phyloP scores from a whole-genome alignment of 2,329 filamentous ascomycete genomes.

The Pseudogymnoascus sp. region DNA sequence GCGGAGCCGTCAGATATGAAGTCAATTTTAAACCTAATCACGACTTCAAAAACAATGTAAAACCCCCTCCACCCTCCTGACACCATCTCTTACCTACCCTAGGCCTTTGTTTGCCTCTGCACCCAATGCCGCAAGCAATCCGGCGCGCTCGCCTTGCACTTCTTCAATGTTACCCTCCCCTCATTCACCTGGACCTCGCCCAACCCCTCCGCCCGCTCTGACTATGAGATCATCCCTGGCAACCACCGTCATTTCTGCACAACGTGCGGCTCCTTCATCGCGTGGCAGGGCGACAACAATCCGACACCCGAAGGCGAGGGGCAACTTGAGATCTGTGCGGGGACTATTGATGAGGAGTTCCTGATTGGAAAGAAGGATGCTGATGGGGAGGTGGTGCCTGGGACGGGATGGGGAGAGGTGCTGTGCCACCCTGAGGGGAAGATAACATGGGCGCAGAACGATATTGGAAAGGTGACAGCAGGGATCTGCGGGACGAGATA shows the following conservation, averaged over 20 bases:
- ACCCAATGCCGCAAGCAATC: constrained; percentile 46
- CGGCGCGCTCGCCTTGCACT: constrained; percentile 38
- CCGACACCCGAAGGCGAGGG: not conserved
- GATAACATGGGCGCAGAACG: constrained; percentile 5
- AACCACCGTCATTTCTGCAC: constrained; percentile 41
- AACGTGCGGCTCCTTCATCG: constrained; percentile 42
- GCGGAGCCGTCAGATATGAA: constrained; percentile 40
- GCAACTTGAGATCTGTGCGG: constrained; percentile 33
- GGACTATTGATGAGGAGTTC: constrained; percentile 38
- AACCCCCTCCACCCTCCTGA: constrained; percentile 10
- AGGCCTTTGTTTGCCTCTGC: constrained; percentile 45
- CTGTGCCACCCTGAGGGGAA: not conserved
- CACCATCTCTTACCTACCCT: not conserved
- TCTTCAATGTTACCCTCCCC: constrained; percentile 31
- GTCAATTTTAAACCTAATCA: constrained; percentile 39
- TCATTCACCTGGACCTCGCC: constrained; percentile 29
- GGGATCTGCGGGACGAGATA: not conserved
- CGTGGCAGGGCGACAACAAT: constrained; percentile 30
- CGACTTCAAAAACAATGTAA: constrained; percentile 34
- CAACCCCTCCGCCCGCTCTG: constrained; percentile 28
- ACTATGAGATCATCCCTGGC: constrained; percentile 34
- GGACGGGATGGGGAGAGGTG: not conserved
- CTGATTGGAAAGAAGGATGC: constrained; percentile 25
- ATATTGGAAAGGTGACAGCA: not conserved
- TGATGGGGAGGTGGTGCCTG: constrained; percentile 9